phyloP scores from a whole-genome alignment of 345 rosid species.

The Brassica incana region DNA sequence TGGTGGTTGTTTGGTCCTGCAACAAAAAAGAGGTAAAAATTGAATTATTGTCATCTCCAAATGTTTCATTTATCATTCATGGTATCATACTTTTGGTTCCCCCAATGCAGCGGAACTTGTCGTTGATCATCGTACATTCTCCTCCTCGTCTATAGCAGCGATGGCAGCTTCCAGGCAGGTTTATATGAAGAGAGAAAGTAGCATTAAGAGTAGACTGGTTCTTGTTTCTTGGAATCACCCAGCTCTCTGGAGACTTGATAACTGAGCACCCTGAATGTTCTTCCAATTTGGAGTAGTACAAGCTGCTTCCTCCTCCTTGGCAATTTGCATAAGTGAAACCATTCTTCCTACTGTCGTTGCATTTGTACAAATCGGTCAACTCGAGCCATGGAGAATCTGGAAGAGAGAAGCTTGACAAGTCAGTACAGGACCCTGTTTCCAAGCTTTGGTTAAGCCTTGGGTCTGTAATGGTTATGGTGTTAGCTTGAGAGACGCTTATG shows the following conservation, averaged over 20 bases:
- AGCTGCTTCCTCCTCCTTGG: slow-evolving; percentile 6
- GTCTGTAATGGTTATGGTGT: slow-evolving; percentile 32
- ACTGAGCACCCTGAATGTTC: slow-evolving; percentile 27
- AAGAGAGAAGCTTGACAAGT: slow-evolving; percentile 37
- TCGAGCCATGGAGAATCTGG: slow-evolving; percentile 33
- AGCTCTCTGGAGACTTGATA: slow-evolving; percentile 28
- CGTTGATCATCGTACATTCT: neutral
- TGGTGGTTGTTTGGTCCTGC: neutral
- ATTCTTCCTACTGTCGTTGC: slow-evolving; percentile 4
- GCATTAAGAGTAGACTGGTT: slow-evolving; percentile 12
- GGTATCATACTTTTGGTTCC: slow-evolving; percentile 16
- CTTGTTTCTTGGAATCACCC: neutral
- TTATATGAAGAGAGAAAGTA: slow-evolving; percentile 25
- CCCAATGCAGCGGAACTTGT: slow-evolving; percentile 19
- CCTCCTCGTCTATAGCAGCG: slow-evolving; percentile 7
- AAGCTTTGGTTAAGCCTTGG: slow-evolving; percentile 13
- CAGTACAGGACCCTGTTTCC: slow-evolving; percentile 7
- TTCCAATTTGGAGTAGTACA: neutral
- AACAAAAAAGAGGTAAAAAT: neutral
- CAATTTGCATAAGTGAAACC: neutral
- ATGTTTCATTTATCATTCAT: slow-evolving; percentile 5
- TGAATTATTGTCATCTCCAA: neutral
- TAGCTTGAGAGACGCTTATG: slow-evolving; percentile 34
- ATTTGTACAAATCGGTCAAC: slow-evolving; percentile 32
- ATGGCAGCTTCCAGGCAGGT: neutral